A percentile compares a stretch with the other conserved stretches of the same genome.
These are phyloP conservation scores for Dendrocalamus latiflorus DNA, from an alignment of 202 grass and related monocot species.

Conservation along the genomic window DNA sequence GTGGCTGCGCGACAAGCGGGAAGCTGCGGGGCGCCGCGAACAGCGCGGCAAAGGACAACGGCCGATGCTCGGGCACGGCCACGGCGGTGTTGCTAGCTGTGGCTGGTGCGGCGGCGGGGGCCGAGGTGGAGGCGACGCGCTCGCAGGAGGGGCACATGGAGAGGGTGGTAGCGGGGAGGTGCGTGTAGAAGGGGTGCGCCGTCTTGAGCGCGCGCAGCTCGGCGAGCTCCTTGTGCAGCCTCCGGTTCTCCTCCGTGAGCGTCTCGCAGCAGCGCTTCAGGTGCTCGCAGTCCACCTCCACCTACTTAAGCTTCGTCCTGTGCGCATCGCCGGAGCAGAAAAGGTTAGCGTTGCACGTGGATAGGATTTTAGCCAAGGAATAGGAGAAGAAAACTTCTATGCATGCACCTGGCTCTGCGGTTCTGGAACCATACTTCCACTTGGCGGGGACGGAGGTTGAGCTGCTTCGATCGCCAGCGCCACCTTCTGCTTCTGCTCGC, in stretches of 20 bases:
- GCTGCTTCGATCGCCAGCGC: constrained; percentile 66
- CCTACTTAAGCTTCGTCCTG: constrained; percentile 98
- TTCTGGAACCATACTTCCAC: constrained; percentile 96
- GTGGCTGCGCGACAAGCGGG: constrained; percentile 15
- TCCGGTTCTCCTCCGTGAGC: constrained; percentile 84
- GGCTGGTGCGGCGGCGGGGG: neutral
- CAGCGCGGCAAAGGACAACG: constrained; percentile 63
- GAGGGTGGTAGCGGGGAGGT: constrained; percentile 69
- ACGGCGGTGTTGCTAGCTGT: neutral
- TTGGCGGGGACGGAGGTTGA: constrained; percentile 74
- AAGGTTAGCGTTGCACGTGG: neutral
- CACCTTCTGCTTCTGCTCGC: constrained; percentile 66
- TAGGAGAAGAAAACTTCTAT: neutral
- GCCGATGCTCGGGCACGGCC: constrained; percentile 26
- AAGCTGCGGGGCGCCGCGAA: constrained; percentile 49
- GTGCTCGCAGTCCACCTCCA: constrained; percentile 92
- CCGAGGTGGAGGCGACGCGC: constrained; percentile 40
- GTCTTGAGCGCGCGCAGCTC: constrained; percentile 76
- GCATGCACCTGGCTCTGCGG: constrained; percentile 61
- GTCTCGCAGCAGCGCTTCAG: constrained; percentile 89
- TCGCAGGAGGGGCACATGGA: constrained; percentile 90
- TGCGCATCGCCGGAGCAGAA: neutral
- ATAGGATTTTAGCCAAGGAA: neutral
- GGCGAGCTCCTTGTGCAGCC: constrained; percentile 79
- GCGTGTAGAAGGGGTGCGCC: constrained; percentile 65